These are phyloP conservation scores for Nothophytophthora sp. DNA, from an alignment of 352 stramenopile species.

Conservation along the genomic window DNA sequence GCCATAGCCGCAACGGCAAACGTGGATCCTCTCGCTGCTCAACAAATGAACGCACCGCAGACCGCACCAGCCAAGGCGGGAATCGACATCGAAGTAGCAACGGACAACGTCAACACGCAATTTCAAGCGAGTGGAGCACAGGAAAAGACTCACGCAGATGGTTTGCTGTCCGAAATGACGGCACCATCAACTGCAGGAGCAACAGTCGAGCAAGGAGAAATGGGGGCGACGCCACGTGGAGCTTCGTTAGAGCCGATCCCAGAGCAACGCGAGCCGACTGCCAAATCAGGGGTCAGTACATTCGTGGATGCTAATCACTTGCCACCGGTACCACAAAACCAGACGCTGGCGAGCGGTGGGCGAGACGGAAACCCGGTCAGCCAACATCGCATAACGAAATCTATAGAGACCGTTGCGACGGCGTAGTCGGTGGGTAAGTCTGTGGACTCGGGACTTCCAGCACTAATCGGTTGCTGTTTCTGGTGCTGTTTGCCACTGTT, in stretches of 20 bases:
- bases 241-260: background rate
- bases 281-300: constrained; percentile 36
- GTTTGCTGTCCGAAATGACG: background rate
- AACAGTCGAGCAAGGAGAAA: background rate
- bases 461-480: constrained; percentile 37
- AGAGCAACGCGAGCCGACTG: constrained; percentile 4
- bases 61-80: background rate
- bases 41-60: background rate
- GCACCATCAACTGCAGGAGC: background rate
- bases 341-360: constrained; percentile 23
- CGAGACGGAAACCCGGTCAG: constrained; percentile 23
- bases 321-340: constrained; percentile 17
- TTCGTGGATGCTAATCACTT: constrained; percentile 22
- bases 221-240: too few species aligned
- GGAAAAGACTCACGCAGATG: background rate
- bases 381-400: constrained; percentile 38
- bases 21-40: constrained; percentile 5
- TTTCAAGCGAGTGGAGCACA: constrained; percentile 3
- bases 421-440: constrained; percentile 25
- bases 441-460: constrained; percentile 10
- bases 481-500: constrained; percentile 20
- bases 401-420: constrained; percentile 27
- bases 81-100: background rate
- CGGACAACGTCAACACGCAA: background rate
- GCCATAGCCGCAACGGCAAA: background rate